Evolutionary conservation across 371 early-diverging fungal species (phyloP), one percentile per base, ranked within the genome.

Genomic region (Saksenaea vasiformis): DNA sequence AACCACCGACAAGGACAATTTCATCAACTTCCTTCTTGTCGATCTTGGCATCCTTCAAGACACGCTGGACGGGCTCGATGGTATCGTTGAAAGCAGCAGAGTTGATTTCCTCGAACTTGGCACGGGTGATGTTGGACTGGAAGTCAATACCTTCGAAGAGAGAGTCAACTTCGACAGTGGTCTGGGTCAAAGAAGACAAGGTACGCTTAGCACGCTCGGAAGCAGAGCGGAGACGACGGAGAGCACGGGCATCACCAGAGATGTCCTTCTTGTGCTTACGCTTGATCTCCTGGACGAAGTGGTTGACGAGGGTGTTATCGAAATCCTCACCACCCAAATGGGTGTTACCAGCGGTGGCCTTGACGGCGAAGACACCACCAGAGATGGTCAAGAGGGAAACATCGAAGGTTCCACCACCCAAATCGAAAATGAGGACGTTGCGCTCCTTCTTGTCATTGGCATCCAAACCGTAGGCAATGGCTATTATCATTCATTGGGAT

Each of bases 1-100:
- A 98, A 73, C 99, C 99, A 82, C 99, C 99, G 69, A 99, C 99
- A 41, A 99, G 86, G 69, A 99, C 96, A 72, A 99, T 96, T 74
- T 98, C 97, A 73, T 97, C 83, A 70, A 99, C 93, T 60, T 85
- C 70, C 71, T 84, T 72, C 90, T 98, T 98, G 82, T 93, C 94
- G 69, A 94, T 87, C 92, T 95, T 90, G 74, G 95, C 87, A 87
- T 96, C 95, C 79, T 90, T 89, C 69, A 95, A 90, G 60, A 92
- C 93, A 59, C 87, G 80, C 38, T 89, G 88, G 60, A 92, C 93
- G 67, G 89, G 95, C 51, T 93, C 93, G 62, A 95, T 73, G 65
- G 95, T 93, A 65, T 84, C 85, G 58, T 87, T 87, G 81, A 95
- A 91, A 77, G 88, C 88, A 36, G 89, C 93, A 58, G 93, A 86